Conservation (phyloP, 768 basidiomycete genomes). For the Boletus sensibilis region DNA sequence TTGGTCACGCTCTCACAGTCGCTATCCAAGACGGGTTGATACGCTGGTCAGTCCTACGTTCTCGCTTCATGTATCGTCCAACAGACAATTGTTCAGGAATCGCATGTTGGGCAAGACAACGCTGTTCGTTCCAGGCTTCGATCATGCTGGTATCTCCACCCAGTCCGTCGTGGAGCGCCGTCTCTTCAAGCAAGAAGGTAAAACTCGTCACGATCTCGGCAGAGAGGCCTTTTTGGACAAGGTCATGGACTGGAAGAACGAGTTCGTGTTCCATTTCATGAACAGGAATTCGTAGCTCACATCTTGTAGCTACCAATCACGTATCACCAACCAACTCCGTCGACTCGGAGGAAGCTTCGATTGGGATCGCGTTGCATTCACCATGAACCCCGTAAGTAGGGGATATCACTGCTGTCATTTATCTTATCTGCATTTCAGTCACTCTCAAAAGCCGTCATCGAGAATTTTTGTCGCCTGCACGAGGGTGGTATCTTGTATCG, state of each 20-base stretch:
- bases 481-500: constrained; percentile 93
- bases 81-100: constrained; percentile 53
- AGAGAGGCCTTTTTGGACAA: constrained; percentile 87
- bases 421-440: constrained; percentile 37
- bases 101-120: constrained; percentile 94
- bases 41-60: constrained; percentile 63
- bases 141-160: constrained; percentile 97
- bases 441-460: constrained; percentile 84
- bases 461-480: constrained; percentile 87
- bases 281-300: background rate
- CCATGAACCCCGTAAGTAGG: constrained; percentile 78
- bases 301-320: constrained; percentile 74
- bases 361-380: constrained; percentile 93
- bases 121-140: constrained; percentile 91
- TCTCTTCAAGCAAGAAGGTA: constrained; percentile 75
- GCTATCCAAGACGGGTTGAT: constrained; percentile 89
- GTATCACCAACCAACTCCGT: constrained; percentile 86
- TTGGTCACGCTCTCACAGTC: constrained; percentile 90
- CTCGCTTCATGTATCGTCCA: background rate
- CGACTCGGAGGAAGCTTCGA: constrained; percentile 92
- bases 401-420: background rate
- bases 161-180: constrained; percentile 97
- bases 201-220: constrained; percentile 92
- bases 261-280: constrained; percentile 53
- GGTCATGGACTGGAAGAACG: constrained; percentile 96